phyloP scores from a whole-genome alignment of 208 protist genomes.

The Trypanosoma caninum region DNA sequence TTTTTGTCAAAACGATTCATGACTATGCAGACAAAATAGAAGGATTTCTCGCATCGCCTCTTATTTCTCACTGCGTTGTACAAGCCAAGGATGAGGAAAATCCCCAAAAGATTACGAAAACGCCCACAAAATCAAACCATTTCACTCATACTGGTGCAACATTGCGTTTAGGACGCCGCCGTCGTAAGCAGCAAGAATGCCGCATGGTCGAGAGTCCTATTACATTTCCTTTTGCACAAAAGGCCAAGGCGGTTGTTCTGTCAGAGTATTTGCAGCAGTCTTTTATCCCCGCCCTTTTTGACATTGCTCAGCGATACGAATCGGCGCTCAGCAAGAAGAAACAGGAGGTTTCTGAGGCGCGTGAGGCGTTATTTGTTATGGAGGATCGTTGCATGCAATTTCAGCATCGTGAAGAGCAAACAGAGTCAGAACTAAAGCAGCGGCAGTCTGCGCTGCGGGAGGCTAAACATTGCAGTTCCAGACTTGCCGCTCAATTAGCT shows the following conservation, averaged over 20 bases:
- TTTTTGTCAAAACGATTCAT: neutral
- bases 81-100: neutral
- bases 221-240: neutral
- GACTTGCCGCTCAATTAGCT: constrained; percentile 8
- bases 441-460: constrained; percentile 8
- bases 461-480: neutral
- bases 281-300: constrained; percentile 8
- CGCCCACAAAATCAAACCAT: neutral
- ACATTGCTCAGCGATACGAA: constrained; percentile 2
- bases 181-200: neutral
- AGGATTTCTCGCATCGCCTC: neutral
- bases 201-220: constrained; percentile 21
- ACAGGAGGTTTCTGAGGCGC: neutral
- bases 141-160: neutral
- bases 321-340: neutral
- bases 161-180: neutral
- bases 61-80: constrained; percentile 14
- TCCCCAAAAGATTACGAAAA: neutral
- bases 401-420: constrained; percentile 3
- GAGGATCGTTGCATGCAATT: constrained; percentile 20
- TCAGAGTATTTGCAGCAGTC: constrained; percentile 11
- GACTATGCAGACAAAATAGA: neutral
- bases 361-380: neutral
- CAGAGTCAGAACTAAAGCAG: constrained; percentile 16
- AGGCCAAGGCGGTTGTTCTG: constrained; percentile 6